Evolutionary conservation across 371 early-diverging fungal species (phyloP).

Genomic region (Nematocida ausubeli): DNA sequence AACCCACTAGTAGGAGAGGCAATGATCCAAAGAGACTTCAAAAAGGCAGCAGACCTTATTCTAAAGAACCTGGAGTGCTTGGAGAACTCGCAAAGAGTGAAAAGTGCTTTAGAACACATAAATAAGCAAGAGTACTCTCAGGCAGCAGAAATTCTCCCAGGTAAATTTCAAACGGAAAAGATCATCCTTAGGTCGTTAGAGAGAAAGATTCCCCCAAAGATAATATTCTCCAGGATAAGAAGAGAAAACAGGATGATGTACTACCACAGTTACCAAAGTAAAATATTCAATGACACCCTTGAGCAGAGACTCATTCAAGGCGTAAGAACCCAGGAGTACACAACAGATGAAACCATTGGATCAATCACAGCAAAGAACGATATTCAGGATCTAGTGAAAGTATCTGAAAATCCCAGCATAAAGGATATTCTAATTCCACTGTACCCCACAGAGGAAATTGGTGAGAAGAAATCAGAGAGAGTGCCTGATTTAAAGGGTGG

Average conservation of each 20-base stretch:
- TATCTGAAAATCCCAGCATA: neutral
- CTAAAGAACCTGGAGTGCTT: slow-evolving; percentile 27
- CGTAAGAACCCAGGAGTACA: slow-evolving; percentile 19
- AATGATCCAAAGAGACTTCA: slow-evolving; percentile 74
- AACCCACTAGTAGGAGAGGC: slow-evolving; percentile 80
- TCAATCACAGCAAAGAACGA: slow-evolving; percentile 24
- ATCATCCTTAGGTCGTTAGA: slow-evolving; percentile 48
- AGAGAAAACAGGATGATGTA: slow-evolving; percentile 82
- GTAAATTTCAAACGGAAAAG: slow-evolving; percentile 48
- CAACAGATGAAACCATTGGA: slow-evolving; percentile 9
- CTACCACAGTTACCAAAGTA: slow-evolving; percentile 89
- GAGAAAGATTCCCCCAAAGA: slow-evolving; percentile 44
- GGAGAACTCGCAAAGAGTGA: slow-evolving; percentile 3
- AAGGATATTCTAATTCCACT: slow-evolving; percentile 11
- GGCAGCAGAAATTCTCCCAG: slow-evolving; percentile 15
- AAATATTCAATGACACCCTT: slow-evolving; percentile 82
- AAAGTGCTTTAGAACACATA: slow-evolving; percentile 27
- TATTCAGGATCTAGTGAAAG: neutral
- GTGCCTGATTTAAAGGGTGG: slow-evolving; percentile 30
- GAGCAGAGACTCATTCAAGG: slow-evolving; percentile 76
- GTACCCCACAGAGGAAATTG: slow-evolving; percentile 16
- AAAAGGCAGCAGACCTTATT: slow-evolving; percentile 61
- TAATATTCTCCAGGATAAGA: slow-evolving; percentile 65
- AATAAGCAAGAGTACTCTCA: slow-evolving; percentile 16
- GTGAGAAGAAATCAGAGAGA: neutral